Percentiles rank a stretch among this genome's conserved stretches.
phyloP scores from a whole-genome alignment of 257 asterid genomes.

The Paraleonurus japonicus region DNA sequence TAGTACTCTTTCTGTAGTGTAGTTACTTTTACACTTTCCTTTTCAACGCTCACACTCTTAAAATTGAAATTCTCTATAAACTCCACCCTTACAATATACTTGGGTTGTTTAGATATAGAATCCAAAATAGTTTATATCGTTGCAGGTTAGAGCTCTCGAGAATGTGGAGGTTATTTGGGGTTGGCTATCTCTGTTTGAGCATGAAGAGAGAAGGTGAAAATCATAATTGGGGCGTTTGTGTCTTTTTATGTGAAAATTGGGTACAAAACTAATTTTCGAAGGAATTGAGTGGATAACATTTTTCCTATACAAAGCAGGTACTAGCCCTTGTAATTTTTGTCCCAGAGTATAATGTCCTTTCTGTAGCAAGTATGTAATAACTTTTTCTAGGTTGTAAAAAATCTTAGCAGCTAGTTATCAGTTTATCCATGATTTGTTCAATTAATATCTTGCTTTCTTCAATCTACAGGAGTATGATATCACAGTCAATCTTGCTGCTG shows the following conservation, averaged over 20 bases:
- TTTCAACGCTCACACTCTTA: too few relatives aligned
- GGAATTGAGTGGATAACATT: too few relatives aligned
- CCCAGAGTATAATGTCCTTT: not conserved
- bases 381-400: not conserved
- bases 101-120: not conserved
- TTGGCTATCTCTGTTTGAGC: not conserved
- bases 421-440: not conserved
- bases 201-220: not conserved
- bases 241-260: not conserved
- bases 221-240: not conserved
- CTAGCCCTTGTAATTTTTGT: not conserved
- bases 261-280: not conserved
- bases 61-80: too few relatives aligned
- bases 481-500: not conserved
- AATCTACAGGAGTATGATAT: slow-evolving; percentile 33
- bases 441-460: slow-evolving; percentile 7
- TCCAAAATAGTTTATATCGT: not conserved
- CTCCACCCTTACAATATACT: too few relatives aligned
- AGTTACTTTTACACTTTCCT: too few relatives aligned
- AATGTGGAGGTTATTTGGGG: not conserved
- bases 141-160: not conserved
- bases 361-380: not conserved
- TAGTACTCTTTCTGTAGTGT: too few relatives aligned
- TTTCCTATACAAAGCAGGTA: not conserved
- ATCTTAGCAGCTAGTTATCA: not conserved